phyloP scores from a whole-genome alignment of 768 basidiomycete genomes.

The Agaricus sinodeliciosus region DNA sequence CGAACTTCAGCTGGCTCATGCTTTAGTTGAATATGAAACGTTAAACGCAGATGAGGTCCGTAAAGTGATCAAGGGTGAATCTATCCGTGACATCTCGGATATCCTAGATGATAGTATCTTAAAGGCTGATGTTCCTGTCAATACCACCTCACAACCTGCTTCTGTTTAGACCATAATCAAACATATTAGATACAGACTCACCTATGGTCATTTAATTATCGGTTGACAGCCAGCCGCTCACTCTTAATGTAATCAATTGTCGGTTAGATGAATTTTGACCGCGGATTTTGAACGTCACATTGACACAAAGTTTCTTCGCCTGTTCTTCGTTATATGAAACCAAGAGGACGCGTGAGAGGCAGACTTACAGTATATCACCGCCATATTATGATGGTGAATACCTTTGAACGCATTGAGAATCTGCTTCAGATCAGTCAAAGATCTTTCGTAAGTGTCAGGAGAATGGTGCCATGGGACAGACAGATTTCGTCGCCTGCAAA shows the following conservation, averaged over 20 bases:
- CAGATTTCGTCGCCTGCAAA: background rate
- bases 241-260: constrained; percentile 2
- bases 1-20: constrained; percentile 69
- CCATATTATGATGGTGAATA: too few relatives aligned
- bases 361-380: too few relatives aligned
- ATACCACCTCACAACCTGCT: background rate
- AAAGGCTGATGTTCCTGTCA: constrained; percentile 11
- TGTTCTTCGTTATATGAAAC: too few relatives aligned
- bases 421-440: background rate
- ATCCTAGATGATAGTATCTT: constrained; percentile 53
- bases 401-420: background rate
- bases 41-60: constrained; percentile 80
- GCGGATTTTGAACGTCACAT: background rate
- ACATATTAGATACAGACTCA: background rate
- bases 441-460: background rate
- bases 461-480: background rate
- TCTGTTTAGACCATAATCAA: background rate
- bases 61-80: constrained; percentile 79
- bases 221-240: background rate
- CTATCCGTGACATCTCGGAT: constrained; percentile 64
- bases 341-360: too few relatives aligned
- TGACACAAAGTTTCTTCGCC: too few relatives aligned
- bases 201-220: constrained; percentile 2
- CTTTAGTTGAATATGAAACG: constrained; percentile 94
- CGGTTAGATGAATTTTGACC: background rate